These are phyloP conservation scores for Daldinia bambusicola DNA, from an alignment of 495 filamentous ascomycete genomes.

Conservation along the genomic window DNA sequence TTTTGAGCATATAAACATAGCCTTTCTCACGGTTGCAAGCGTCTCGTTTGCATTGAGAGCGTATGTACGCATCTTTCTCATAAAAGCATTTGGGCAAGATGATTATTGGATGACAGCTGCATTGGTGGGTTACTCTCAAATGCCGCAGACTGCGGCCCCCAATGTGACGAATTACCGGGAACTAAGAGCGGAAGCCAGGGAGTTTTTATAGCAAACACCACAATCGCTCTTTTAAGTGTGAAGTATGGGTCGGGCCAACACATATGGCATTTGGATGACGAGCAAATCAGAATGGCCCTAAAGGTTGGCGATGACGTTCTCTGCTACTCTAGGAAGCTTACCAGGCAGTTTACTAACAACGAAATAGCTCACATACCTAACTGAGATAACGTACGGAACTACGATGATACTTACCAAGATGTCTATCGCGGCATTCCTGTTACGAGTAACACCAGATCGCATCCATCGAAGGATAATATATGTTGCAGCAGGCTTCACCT, in stretches of 20 bases:
- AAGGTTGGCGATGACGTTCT: background rate
- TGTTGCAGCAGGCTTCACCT: background rate
- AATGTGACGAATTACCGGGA: no score
- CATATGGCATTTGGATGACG: background rate
- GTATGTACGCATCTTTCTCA: background rate
- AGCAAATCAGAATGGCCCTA: background rate
- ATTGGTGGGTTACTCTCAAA: background rate
- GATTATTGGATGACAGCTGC: slow-evolving; percentile 5
- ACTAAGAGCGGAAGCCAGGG: background rate
- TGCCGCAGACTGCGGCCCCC: background rate
- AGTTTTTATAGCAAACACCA: background rate
- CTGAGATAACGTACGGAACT: slow-evolving; percentile 1
- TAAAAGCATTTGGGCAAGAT: background rate
- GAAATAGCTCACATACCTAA: background rate
- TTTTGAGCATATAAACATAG: background rate
- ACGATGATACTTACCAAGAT: slow-evolving; percentile 5
- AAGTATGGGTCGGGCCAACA: background rate
- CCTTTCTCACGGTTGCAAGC: background rate
- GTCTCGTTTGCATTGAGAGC: background rate
- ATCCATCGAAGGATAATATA: background rate
- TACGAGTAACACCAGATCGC: background rate
- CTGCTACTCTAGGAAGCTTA: no score
- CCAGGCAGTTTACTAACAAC: background rate
- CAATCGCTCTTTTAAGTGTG: background rate
- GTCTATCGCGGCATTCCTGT: background rate